Evolutionary conservation across 768 basidiomycete genomes (phyloP).

Genomic region (Brasilioporus rufonigricans): DNA sequence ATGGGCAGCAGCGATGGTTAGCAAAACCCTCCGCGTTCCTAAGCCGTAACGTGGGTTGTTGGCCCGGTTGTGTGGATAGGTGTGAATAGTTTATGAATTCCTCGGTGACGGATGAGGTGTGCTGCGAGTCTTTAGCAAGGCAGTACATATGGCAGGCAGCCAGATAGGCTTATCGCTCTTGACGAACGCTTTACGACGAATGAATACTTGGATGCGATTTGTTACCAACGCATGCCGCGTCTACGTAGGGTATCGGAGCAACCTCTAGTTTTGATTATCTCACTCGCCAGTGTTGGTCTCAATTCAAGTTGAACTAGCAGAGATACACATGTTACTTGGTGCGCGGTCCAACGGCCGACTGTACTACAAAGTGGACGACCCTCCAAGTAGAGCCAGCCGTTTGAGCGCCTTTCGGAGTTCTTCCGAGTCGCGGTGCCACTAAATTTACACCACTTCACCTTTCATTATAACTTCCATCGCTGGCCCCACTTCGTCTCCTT

Average conservation of each 20-base stretch:
- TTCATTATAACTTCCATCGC: background rate
- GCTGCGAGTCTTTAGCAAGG: slow-evolving; percentile 3
- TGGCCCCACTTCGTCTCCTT: background rate
- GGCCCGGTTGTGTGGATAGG: background rate
- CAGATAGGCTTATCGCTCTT: slow-evolving; percentile 7
- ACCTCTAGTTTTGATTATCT: background rate
- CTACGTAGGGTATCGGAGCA: background rate
- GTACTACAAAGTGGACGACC: too few relatives aligned
- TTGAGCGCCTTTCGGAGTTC: too few relatives aligned
- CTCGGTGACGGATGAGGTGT: slow-evolving; percentile 2
- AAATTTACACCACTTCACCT: background rate
- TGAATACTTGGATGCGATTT: slow-evolving; percentile 16
- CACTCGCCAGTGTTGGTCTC: too few relatives aligned
- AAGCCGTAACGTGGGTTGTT: slow-evolving; percentile 49
- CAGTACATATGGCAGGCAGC: background rate
- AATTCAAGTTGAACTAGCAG: too few relatives aligned
- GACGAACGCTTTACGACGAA: slow-evolving; percentile 12
- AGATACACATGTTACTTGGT: too few relatives aligned
- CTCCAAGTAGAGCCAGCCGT: too few relatives aligned
- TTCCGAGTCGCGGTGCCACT: too few relatives aligned
- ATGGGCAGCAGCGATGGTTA: slow-evolving; percentile 98
- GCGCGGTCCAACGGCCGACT: too few relatives aligned
- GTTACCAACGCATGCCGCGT: background rate
- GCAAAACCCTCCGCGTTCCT: slow-evolving; percentile 90
- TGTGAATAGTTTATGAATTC: background rate